Conservation (phyloP, 2,329 filamentous ascomycete species). For the Botrytis tulipae region DNA sequence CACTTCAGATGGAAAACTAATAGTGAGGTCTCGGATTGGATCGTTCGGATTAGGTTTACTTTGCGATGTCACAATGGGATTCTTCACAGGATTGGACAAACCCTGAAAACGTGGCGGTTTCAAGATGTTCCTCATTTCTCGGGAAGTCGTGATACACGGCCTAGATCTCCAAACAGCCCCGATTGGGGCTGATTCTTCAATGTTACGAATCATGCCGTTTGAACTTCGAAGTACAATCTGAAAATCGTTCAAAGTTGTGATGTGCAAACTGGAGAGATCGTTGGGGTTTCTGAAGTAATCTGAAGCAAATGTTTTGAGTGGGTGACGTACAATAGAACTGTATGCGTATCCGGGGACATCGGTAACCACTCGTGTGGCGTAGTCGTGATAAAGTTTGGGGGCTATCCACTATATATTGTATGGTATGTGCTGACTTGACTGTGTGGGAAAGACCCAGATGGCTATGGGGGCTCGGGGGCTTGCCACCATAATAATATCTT, state of each 20-base stretch:
- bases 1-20: background rate
- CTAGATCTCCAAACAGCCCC: background rate
- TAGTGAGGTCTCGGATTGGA: background rate
- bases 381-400: background rate
- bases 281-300: background rate
- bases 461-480: background rate
- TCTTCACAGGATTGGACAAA: background rate
- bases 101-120: conserved; percentile 2
- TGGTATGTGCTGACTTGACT: background rate
- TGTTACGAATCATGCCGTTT: background rate
- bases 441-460: background rate
- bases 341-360: background rate
- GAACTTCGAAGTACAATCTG: background rate
- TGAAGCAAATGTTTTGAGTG: background rate
- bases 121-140: background rate
- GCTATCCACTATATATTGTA: background rate
- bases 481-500: background rate
- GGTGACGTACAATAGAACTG: background rate
- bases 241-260: background rate
- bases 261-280: background rate
- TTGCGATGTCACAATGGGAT: background rate
- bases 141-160: background rate
- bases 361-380: background rate
- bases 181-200: background rate
- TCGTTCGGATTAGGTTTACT: background rate